Conservation (phyloP, 2,329 filamentous ascomycete genomes). For the Monosporascus cannonballus region DNA sequence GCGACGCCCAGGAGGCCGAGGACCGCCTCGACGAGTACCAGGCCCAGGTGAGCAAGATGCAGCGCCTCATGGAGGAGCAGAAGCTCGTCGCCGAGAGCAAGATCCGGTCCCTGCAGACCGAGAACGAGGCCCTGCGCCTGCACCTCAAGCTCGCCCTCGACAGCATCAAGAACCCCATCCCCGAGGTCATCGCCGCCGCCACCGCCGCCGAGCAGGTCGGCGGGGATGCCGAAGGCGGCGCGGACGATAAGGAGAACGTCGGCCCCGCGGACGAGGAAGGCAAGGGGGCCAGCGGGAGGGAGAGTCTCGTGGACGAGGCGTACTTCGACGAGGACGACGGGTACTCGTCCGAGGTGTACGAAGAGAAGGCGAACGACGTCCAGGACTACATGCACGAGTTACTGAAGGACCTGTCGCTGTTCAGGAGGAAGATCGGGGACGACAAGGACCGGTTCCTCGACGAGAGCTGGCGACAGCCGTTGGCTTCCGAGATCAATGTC, state of each 20-base stretch:
- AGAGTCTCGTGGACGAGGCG: constrained; percentile 43
- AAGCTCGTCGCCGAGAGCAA: constrained; percentile 87
- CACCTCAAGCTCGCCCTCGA: constrained; percentile 83
- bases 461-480: constrained; percentile 48
- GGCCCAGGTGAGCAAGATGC: constrained; percentile 80
- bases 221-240: constrained; percentile 12
- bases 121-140: constrained; percentile 83
- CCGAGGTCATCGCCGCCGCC: constrained; percentile 44
- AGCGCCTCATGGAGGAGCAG: constrained; percentile 93
- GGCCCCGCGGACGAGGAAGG: constrained; percentile 21
- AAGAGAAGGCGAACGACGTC: constrained; percentile 56
- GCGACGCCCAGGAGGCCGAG: constrained; percentile 64
- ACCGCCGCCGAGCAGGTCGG: constrained; percentile 15
- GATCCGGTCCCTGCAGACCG: constrained; percentile 79
- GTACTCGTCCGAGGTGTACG: constrained; percentile 37
- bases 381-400: constrained; percentile 83
- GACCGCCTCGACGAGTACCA: constrained; percentile 93
- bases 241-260: constrained; percentile 25
- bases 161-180: constrained; percentile 88
- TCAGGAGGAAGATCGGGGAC: constrained; percentile 79
- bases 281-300: constrained; percentile 11
- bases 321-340: constrained; percentile 53
- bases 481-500: constrained; percentile 38
- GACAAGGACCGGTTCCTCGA: constrained; percentile 71
- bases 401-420: constrained; percentile 71